phyloP scores from a whole-genome alignment of 345 rosid species.

The Gossypium stocksii region DNA sequence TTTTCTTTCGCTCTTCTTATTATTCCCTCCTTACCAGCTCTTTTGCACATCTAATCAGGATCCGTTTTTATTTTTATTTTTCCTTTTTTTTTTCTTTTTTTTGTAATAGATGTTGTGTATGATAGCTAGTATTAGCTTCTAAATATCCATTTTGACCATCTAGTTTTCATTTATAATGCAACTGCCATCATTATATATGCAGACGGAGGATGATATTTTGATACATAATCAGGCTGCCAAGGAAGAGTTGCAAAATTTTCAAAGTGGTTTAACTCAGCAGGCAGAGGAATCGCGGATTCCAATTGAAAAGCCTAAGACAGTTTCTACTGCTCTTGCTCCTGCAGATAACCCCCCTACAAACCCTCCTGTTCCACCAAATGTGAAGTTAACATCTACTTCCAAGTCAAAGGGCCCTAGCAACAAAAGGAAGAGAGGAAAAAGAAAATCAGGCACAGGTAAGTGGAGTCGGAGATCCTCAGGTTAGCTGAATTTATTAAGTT shows the following conservation, averaged over 20 bases:
- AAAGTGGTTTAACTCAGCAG: conserved; percentile 25
- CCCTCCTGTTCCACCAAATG: conserved; percentile 23
- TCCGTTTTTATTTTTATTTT: background rate
- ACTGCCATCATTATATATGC: background rate
- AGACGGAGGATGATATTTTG: conserved; percentile 24
- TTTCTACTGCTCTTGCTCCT: conserved; percentile 26
- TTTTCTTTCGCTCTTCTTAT: background rate
- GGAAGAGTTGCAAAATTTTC: conserved; percentile 36
- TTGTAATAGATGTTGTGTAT: background rate
- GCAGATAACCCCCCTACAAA: conserved; percentile 19
- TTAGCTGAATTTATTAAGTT: conserved; percentile 14
- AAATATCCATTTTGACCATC: background rate
- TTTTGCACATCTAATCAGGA: background rate
- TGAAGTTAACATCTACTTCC: conserved; percentile 31
- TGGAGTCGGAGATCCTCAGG: conserved; percentile 40
- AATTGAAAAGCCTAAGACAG: background rate
- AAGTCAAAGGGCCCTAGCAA: conserved; percentile 39
- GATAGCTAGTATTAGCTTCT: background rate
- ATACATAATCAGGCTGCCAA: conserved; percentile 36
- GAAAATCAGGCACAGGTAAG: conserved; percentile 34
- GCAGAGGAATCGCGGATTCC: conserved; percentile 21
- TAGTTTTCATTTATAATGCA: background rate
- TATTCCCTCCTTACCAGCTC: background rate
- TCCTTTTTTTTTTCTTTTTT: background rate
- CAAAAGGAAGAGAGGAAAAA: conserved; percentile 47